phyloP scores from a whole-genome alignment of 148 eudicot species.

The Suaeda aralocaspica region DNA sequence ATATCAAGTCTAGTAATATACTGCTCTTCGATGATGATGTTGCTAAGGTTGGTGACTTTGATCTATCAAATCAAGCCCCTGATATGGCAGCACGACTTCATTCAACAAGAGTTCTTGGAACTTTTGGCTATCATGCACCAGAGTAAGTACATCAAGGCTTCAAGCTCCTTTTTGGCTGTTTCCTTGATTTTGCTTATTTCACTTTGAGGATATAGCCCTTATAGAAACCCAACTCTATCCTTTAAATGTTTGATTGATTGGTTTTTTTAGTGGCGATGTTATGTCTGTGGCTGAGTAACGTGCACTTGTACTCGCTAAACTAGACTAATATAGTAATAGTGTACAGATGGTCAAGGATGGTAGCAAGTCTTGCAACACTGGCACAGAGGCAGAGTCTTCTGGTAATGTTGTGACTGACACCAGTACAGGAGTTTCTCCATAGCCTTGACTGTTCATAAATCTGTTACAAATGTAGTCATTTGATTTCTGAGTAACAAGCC shows the following conservation, averaged over 20 bases:
- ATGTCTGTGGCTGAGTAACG: neutral
- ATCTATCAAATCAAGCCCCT: conserved; percentile 80
- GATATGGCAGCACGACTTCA: conserved; percentile 94
- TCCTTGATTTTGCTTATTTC: neutral
- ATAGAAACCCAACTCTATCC: too few species aligned
- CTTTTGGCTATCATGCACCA: conserved; percentile 93
- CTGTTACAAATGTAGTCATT: too few species aligned
- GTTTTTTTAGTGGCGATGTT: neutral
- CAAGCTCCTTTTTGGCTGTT: neutral
- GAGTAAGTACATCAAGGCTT: conserved; percentile 45
- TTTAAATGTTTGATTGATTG: neutral
- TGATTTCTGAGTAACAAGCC: too few species aligned
- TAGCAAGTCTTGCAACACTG: neutral
- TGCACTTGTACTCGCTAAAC: neutral
- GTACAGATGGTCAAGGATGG: neutral
- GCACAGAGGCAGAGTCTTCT: neutral
- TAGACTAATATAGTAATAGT: neutral
- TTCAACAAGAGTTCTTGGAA: conserved; percentile 84
- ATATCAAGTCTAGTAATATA: conserved; percentile 83
- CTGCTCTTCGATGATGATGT: conserved; percentile 72
- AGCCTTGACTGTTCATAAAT: neutral
- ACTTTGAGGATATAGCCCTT: neutral
- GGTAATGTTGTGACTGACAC: neutral
- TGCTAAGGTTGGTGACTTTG: conserved; percentile 85
- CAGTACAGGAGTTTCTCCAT: neutral